phyloP scores from a whole-genome alignment of 805 yeast species.

The Nakazawaea ambrosiae region DNA sequence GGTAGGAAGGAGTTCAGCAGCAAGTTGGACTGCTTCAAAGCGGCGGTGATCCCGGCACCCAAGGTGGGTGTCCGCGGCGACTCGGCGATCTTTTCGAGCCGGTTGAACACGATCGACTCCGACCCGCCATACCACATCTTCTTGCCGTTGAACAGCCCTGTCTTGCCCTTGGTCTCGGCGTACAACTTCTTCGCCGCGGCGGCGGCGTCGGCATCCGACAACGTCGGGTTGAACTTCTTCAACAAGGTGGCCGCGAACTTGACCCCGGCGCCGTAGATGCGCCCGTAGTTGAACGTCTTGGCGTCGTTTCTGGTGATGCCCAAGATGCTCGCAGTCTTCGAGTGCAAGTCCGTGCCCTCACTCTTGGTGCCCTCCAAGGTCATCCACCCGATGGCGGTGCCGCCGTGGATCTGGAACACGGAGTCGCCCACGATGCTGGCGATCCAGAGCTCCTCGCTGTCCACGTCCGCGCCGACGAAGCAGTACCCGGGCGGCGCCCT shows the following conservation, averaged over 20 bases:
- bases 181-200: slow-evolving; percentile 62
- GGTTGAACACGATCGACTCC: slow-evolving; percentile 87
- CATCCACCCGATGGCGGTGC: slow-evolving; percentile 99
- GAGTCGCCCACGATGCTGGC: slow-evolving; percentile 95
- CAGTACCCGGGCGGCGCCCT: slow-evolving; percentile 84
- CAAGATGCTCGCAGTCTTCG: slow-evolving; percentile 84
- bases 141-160: slow-evolving; percentile 18
- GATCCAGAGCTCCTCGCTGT: slow-evolving; percentile 97
- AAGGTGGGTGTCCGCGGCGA: slow-evolving; percentile 84
- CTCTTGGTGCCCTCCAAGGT: slow-evolving; percentile 90
- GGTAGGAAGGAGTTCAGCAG: slow-evolving; percentile 67
- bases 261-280: slow-evolving; percentile 97
- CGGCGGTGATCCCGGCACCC: slow-evolving; percentile 90
- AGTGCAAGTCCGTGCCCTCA: slow-evolving; percentile 91
- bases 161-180: slow-evolving; percentile 74
- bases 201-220: slow-evolving; percentile 62
- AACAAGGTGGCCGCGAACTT: slow-evolving; percentile 81
- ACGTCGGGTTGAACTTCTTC: slow-evolving; percentile 70
- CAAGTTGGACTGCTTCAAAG: slow-evolving; percentile 61
- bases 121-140: slow-evolving; percentile 80
- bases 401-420: slow-evolving; percentile 83
- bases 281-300: slow-evolving; percentile 90
- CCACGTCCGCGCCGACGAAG: slow-evolving; percentile 98
- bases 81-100: slow-evolving; percentile 80
- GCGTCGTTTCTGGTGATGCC: slow-evolving; percentile 91